Base-by-base conservation (phyloP, 2,329 filamentous ascomycete genomes). In the Hymenoscyphus fructigenus region DNA sequence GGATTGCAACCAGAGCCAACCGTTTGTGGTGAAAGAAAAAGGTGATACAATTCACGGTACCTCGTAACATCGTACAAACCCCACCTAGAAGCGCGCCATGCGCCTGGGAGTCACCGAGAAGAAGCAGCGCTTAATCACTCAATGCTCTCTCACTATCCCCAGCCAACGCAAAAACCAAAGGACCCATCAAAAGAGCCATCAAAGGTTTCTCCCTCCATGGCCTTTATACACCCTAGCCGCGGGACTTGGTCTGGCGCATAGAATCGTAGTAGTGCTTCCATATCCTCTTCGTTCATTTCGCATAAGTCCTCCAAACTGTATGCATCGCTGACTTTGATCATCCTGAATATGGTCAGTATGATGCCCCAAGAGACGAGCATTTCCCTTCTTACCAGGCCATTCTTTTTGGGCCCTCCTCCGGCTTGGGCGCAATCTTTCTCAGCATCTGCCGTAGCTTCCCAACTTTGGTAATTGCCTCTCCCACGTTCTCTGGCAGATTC, bases 301-400 rank as follows among this genome's bases (percentile, higher is more conserved):
- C 92, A 93, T 70, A 98, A 85, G 67, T 97, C 91, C 67, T 96
- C 89, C 76, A 96, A 86, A 61, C 84, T 88, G 83, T 94, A 97
- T 41, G 88, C 83, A 71, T 97, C 92, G 79, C 93, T 97, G 41
- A 98, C 91, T 69, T 87, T 89, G 58, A 88, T 92, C 91, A 98
- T 98, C 93, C 91, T 92, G 68, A 23, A 53, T 7, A 15, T 12
- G 47, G 73, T 81, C 64, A 80, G 76, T 59, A 68, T 65, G 62
- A 60, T 10, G 14, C 15, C 20, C 55, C 66, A 2, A 53, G 38
- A 26, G 14, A 55, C 26, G 14, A 68, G 44, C 28, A 53, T 79
- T 85, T 26, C 9, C 17, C 17, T 28, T 15, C 60, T 67, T 75
- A 92, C 91, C 93, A 98, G 69, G 88, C 85, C 94, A 98, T 98